Percentiles rank a stretch among this genome's conserved stretches.
These are phyloP conservation scores for Phytophthora macrochlamydospora DNA, from an alignment of 352 stramenopile genomes.

Conservation along the genomic window DNA sequence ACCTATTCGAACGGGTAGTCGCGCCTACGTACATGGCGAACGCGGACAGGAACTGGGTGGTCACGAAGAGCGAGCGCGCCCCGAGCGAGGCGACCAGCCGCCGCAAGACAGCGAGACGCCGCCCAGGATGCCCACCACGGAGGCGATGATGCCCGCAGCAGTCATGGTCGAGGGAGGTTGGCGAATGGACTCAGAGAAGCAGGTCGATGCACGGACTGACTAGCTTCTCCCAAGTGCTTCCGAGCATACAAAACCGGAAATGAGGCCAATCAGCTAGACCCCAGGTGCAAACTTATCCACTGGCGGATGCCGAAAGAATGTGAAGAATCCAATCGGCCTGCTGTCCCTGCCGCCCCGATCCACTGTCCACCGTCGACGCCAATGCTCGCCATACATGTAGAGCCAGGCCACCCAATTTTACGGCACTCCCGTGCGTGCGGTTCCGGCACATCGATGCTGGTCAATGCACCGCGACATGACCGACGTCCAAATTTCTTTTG, in stretches of 20 bases:
- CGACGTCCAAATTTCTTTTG: too few relatives aligned
- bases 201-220: not conserved
- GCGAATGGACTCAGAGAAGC: too few relatives aligned
- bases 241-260: slow-evolving; percentile 65
- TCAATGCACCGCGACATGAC: too few relatives aligned
- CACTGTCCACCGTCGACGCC: too few relatives aligned
- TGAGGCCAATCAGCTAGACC: slow-evolving; percentile 33
- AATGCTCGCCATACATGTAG: too few relatives aligned
- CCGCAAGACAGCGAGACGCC: slow-evolving; percentile 82
- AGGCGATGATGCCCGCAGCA: slow-evolving; percentile 71
- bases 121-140: slow-evolving; percentile 78
- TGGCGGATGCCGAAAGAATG: too few relatives aligned
- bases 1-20: not conserved
- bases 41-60: slow-evolving; percentile 80
- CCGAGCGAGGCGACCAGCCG: slow-evolving; percentile 88
- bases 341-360: too few relatives aligned
- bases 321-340: too few relatives aligned
- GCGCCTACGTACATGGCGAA: slow-evolving; percentile 79
- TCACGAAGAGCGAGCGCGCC: slow-evolving; percentile 81
- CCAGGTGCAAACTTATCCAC: not conserved
- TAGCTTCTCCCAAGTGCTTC: slow-evolving; percentile 19
- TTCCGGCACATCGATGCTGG: too few relatives aligned
- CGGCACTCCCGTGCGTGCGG: too few relatives aligned
- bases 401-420: too few relatives aligned
- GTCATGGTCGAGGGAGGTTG: slow-evolving; percentile 40